Base-by-base conservation (phyloP, 2,329 filamentous ascomycete species). In the Aspergillus phoenicis region DNA sequence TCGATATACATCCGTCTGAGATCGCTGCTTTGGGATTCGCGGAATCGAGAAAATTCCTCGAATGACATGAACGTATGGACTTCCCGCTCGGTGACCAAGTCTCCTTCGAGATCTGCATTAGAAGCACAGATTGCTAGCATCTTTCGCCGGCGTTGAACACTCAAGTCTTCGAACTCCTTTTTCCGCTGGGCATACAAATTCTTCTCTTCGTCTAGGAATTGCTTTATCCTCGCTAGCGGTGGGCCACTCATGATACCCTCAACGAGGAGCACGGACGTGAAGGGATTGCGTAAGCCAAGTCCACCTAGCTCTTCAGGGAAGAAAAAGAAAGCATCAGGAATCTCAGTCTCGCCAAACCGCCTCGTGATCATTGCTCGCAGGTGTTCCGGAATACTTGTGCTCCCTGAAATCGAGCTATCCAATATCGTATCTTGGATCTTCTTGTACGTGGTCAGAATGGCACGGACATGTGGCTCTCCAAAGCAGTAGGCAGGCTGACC, bases 401-500 rank as follows among this genome's bases (percentile, higher is more conserved):
- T 60, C 5, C 60, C 52, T 28, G 39, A 36, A 5, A 62, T 67
- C 15, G 26, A 30, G 11, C 30, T 51, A 1, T 57, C 59, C 63
- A 85, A 84, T 4, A 84, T 70, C 0, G 68, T 65, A 2, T 71
- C 66, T 62, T 85, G 82, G 55, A 84, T 83, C 33, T 73, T 71
- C 39, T 76, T 71, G 62, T 84, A 78, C 0, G 79, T 80, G 10
- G 71, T 64, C 15, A 85, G 75, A 59, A 83, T 80, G 63, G 75
- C 77, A 58, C 83, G 77, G 49, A 84, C 76, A 62, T 85, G 83
- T 17, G 75, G 66, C 24, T 76, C 78, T 0, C 81, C 81, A 59
- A 83, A 82, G 64, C 80, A 83, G 48, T 81, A 78, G 11, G 82
- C 78, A 1, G 82, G 77, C 59, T 80, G 76, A 3, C 80, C 83